These are phyloP conservation scores for Torrubiella hemipterigena DNA, from an alignment of 2,329 filamentous ascomycete species.

Conservation along the genomic window DNA sequence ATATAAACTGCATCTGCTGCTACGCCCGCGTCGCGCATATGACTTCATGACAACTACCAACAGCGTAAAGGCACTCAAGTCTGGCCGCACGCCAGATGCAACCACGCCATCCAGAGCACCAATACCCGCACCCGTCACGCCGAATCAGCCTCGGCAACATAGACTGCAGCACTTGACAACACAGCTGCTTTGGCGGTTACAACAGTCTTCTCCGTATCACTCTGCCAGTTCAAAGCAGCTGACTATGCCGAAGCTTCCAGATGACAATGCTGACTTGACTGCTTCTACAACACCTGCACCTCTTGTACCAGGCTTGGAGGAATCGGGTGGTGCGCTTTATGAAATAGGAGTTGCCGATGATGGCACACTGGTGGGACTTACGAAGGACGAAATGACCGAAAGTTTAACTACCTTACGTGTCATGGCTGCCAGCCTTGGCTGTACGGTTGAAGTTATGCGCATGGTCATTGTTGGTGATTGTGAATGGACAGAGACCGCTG, in stretches of 20 bases:
- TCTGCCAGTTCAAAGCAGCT: conserved; percentile 65
- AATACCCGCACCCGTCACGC: conserved; percentile 26
- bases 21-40: conserved; percentile 68
- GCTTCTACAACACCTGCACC: conserved; percentile 38
- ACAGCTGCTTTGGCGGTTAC: conserved; percentile 84
- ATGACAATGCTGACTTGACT: conserved; percentile 38
- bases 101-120: conserved; percentile 4
- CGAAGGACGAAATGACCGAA: conserved; percentile 84
- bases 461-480: conserved; percentile 79
- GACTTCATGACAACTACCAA: conserved; percentile 52
- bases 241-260: conserved; percentile 63
- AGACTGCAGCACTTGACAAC: conserved; percentile 86
- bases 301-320: conserved; percentile 70
- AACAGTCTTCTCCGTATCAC: conserved; percentile 90
- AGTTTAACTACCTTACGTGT: conserved; percentile 72
- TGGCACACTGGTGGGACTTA: conserved; percentile 77
- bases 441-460: conserved; percentile 68
- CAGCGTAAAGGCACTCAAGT: conserved; percentile 2
- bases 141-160: conserved; percentile 64
- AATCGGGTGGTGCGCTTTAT: conserved; percentile 86
- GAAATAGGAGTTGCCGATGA: conserved; percentile 96
- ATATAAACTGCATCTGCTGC: conserved; percentile 86
- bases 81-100: conserved; percentile 3
- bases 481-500: conserved; percentile 48
- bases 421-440: conserved; percentile 90